These are phyloP conservation scores for Zasmidium cellare DNA, from an alignment of 2,329 filamentous ascomycete genomes.

Conservation along the genomic window DNA sequence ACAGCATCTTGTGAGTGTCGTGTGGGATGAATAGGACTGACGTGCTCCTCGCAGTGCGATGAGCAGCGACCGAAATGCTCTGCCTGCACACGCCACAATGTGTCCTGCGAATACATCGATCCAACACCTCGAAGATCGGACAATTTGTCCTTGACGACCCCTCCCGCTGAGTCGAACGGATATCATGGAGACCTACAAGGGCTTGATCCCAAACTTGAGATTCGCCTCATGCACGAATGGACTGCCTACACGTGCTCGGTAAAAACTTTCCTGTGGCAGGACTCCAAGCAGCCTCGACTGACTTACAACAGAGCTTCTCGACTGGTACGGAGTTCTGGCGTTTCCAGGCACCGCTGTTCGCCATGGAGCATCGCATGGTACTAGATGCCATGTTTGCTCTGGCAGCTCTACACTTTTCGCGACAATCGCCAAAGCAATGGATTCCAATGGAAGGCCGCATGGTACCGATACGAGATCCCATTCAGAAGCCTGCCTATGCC, in stretches of 20 bases:
- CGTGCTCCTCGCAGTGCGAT: conserved; percentile 19
- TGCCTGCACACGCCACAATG: conserved; percentile 26
- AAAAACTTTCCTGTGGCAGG: background rate
- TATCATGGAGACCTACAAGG: background rate
- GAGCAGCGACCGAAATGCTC: conserved; percentile 25
- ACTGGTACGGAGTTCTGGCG: conserved; percentile 26
- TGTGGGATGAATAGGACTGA: no score
- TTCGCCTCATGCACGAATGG: conserved; percentile 31
- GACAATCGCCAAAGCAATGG: conserved; percentile 17
- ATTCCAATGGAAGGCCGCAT: conserved; percentile 19
- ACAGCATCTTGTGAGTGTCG: no score
- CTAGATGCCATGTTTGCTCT: conserved; percentile 29
- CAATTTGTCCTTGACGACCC: background rate
- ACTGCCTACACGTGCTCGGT: conserved; percentile 23
- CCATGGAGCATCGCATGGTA: conserved; percentile 24
- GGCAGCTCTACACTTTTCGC: conserved; percentile 26
- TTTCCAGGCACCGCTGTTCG: conserved; percentile 27
- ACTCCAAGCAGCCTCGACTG: background rate
- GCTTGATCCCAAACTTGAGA: conserved; percentile 21
- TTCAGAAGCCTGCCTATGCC: conserved; percentile 1
- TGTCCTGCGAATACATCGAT: conserved; percentile 26
- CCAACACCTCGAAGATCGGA: conserved; percentile 17
- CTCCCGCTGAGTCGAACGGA: background rate
- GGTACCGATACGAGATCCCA: conserved; percentile 10
- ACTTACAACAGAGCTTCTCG: conserved; percentile 18